phyloP scores from a whole-genome alignment of 108 stramenopile genomes.

The Pseudonitzschia delicatissima region DNA sequence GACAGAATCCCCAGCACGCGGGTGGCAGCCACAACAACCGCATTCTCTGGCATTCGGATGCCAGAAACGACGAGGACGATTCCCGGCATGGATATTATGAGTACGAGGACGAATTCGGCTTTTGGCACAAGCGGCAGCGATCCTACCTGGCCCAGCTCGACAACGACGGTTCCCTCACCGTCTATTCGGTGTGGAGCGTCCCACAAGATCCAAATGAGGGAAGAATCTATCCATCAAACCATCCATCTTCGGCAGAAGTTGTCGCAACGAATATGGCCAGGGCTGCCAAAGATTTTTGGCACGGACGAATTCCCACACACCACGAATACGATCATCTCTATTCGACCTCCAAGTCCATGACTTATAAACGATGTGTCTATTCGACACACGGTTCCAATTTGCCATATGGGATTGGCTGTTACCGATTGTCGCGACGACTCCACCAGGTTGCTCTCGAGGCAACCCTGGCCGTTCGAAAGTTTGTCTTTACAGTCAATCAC shows the following conservation, averaged over 20 bases:
- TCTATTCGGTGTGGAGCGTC: conserved; percentile 46
- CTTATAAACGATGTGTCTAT: conserved; percentile 54
- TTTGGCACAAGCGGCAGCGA: conserved; percentile 24
- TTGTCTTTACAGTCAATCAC: conserved; percentile 44
- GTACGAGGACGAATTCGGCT: conserved; percentile 27
- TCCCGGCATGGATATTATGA: conserved; percentile 25
- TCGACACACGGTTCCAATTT: conserved; percentile 40
- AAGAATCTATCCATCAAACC: background rate
- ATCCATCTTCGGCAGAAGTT: background rate
- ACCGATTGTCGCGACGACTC: conserved; percentile 42
- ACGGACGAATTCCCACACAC: background rate
- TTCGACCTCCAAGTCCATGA: conserved; percentile 7
- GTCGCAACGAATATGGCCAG: background rate
- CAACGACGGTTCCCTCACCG: conserved; percentile 68
- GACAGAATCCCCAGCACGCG: conserved; percentile 23
- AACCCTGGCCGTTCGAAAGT: conserved; percentile 25
- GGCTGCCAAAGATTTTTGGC: conserved; percentile 24
- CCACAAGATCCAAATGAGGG: conserved; percentile 9
- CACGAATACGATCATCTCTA: conserved; percentile 10
- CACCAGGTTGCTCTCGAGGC: conserved; percentile 42
- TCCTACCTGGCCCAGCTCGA: conserved; percentile 65
- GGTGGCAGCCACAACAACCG: conserved; percentile 7
- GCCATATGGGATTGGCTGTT: conserved; percentile 62
- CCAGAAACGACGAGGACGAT: conserved; percentile 9
- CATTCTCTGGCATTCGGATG: conserved; percentile 59